phyloP scores from a whole-genome alignment of 192 early-diverging fungal species.

The Funneliformis geosporum region DNA sequence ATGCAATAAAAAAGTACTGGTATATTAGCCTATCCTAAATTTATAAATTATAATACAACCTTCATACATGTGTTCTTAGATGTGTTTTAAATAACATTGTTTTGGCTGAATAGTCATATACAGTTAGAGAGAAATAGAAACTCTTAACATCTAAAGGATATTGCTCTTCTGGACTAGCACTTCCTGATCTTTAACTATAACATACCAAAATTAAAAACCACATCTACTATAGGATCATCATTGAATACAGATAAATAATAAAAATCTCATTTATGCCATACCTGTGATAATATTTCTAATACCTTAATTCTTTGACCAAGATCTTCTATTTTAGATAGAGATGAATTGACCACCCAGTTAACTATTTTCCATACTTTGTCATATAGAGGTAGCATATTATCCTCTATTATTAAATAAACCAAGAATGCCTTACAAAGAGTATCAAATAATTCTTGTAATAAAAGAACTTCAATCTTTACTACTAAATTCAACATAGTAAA shows the following conservation, averaged over 20 bases:
- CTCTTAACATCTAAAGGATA: slow-evolving; percentile 16
- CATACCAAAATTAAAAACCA: slow-evolving; percentile 21
- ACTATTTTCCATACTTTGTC: neutral
- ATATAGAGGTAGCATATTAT: neutral
- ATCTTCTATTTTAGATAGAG: neutral
- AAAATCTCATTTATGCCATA: neutral
- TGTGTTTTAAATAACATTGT: slow-evolving; percentile 14
- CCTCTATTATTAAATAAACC: slow-evolving; percentile 15
- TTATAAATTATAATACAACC: neutral
- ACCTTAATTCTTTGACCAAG: neutral
- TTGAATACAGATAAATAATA: neutral
- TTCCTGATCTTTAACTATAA: slow-evolving; percentile 18
- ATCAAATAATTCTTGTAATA: slow-evolving; percentile 2
- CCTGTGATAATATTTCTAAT: neutral
- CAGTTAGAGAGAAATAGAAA: slow-evolving; percentile 18
- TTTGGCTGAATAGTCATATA: slow-evolving; percentile 28
- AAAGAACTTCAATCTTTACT: neutral
- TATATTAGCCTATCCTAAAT: slow-evolving; percentile 20
- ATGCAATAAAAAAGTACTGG: slow-evolving; percentile 24
- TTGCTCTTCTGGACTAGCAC: neutral
- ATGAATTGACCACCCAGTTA: neutral
- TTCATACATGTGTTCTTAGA: slow-evolving; percentile 19
- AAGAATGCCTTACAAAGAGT: neutral
- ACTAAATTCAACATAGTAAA: neutral
- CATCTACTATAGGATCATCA: slow-evolving; percentile 27